Evolutionary conservation across 768 basidiomycete genomes (phyloP).

Genomic region (Boletus rubroflammeus): DNA sequence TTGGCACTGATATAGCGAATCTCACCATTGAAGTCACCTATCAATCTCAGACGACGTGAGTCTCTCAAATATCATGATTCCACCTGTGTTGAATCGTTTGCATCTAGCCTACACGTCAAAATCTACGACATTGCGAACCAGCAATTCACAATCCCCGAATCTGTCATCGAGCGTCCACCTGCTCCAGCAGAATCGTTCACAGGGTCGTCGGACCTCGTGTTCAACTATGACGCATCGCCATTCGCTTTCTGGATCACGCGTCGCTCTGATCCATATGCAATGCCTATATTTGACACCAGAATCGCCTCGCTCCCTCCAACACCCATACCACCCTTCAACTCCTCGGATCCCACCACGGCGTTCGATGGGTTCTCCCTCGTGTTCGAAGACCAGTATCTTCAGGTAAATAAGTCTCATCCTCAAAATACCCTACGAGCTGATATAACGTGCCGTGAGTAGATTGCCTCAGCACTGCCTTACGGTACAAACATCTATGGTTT

Average conservation of each 20-base stretch:
- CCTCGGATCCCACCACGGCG: constrained; percentile 48
- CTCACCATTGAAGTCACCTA: constrained; percentile 68
- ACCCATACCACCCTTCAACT: constrained; percentile 53
- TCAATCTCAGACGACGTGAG: constrained; percentile 51
- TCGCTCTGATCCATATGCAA: constrained; percentile 48
- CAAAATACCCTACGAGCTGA: background rate
- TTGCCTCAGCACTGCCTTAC: constrained; percentile 63
- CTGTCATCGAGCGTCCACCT: constrained; percentile 44
- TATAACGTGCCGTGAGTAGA: constrained; percentile 28
- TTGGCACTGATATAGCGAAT: constrained; percentile 54
- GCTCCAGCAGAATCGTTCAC: constrained; percentile 34
- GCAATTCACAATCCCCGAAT: constrained; percentile 66
- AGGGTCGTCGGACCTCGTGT: constrained; percentile 56
- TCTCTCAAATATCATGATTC: background rate
- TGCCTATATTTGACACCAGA: constrained; percentile 71
- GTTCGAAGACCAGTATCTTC: constrained; percentile 79
- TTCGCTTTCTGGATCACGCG: constrained; percentile 83
- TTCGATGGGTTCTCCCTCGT: constrained; percentile 66
- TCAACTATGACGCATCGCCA: constrained; percentile 60
- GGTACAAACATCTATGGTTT: constrained; percentile 75
- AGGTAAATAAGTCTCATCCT: constrained; percentile 35
- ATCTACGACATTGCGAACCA: constrained; percentile 56
- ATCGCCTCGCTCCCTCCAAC: constrained; percentile 55
- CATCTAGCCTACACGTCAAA: constrained; percentile 58
- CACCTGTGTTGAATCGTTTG: background rate